phyloP scores from a whole-genome alignment of 768 basidiomycete genomes.

The Pulveroboletus sp. region DNA sequence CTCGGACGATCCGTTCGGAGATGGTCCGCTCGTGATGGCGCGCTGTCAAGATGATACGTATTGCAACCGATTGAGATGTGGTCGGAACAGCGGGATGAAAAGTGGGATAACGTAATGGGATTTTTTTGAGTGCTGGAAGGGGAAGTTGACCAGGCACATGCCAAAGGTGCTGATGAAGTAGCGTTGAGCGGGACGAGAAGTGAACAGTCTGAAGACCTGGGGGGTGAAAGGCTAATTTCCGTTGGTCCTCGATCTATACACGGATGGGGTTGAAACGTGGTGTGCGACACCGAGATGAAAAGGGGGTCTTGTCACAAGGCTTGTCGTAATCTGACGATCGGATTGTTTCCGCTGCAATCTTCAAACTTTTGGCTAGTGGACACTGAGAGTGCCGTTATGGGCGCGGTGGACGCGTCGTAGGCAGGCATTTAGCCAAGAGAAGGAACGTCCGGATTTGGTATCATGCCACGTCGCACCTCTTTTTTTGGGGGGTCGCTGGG shows the following conservation, averaged over 20 bases:
- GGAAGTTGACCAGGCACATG: slow-evolving; percentile 5
- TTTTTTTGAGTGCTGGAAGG: neutral
- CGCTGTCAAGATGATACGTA: neutral
- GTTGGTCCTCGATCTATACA: neutral
- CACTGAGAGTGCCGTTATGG: too few species aligned
- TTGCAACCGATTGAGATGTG: neutral
- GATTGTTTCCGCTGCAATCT: too few species aligned
- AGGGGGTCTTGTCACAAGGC: neutral
- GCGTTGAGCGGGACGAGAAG: neutral
- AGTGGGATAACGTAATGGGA: slow-evolving; percentile 7
- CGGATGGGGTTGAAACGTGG: slow-evolving; percentile 1
- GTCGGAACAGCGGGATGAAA: neutral
- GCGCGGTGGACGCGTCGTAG: slow-evolving; percentile 3
- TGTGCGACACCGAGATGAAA: neutral
- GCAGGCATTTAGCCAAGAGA: neutral
- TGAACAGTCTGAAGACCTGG: neutral
- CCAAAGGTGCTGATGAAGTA: too few species aligned
- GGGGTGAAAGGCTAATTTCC: neutral
- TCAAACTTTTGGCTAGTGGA: slow-evolving; percentile 9
- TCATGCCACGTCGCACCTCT: slow-evolving; percentile 7
- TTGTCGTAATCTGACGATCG: slow-evolving; percentile 10
- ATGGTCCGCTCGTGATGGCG: neutral
- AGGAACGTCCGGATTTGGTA: neutral
- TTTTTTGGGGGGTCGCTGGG: slow-evolving; percentile 24
- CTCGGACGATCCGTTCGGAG: neutral